Base-by-base conservation (phyloP, 2,329 filamentous ascomycete genomes). In the Alternaria triticina region DNA sequence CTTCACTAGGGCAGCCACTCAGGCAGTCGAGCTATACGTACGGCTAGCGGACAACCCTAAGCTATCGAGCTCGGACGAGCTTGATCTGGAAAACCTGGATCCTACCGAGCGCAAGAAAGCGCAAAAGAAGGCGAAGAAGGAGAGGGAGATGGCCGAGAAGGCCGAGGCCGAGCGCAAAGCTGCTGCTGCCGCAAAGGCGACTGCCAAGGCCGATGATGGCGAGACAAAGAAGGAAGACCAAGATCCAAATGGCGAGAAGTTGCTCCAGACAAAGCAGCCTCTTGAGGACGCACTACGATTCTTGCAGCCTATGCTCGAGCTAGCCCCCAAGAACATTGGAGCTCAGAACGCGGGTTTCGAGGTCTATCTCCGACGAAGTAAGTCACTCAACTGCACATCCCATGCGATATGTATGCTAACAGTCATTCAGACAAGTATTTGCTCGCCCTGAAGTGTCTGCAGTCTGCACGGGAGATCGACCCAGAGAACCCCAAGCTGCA, bases 251-350 rank as follows among this genome's bases (percentile, higher is more conserved):
- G 96, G 96, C 44, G 83, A 89, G 71, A 92, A 92, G 79, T 85
- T 98, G 61, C 88, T 92, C 17, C 88, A 91, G 64, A 97, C 95
- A 5, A 87, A 89, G 61, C 90, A 96, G 59, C 95, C 96, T 9
- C 82, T 99, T 47, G 90, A 89, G 51, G 94, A 96, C 74, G 93
- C 93, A 4, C 91, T 93, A 84, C 97, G 95, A 79, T 97, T 96
- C 78, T 80, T 99, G 60, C 85, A 81, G 15, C 94, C 92, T 4
- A 83, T 99, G 71, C 85, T 99, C 63, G 91, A 97, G 78, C 91
- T 90, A 74, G 94, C 90, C 74, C 90, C 94, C 2, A 88, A 91
- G 82, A 92, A 89, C 76, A 87, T 97, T 51, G 89, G 96, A 65
- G 92, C 88, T 22, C 96, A 99, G 81, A 86, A 90, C 68, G 88